A percentile compares a stretch with the other conserved stretches of the same genome.
phyloP scores from a whole-genome alignment of 352 stramenopile genomes.

The Phytophthora brassicae region DNA sequence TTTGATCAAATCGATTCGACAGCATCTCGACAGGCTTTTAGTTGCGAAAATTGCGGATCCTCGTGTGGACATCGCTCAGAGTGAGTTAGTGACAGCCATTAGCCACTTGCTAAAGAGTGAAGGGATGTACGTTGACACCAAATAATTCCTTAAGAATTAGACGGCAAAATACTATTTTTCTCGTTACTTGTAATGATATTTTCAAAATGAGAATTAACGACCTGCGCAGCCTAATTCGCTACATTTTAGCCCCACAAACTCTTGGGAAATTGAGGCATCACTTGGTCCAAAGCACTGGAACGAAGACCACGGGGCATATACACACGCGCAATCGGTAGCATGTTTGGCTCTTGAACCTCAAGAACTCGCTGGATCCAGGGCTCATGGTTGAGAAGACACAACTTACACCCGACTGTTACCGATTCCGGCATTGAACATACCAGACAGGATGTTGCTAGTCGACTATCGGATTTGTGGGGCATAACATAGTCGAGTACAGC shows the following conservation, averaged over 20 bases:
- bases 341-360: slow-evolving; percentile 5
- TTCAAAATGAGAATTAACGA: too few relatives aligned
- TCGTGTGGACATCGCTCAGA: slow-evolving; percentile 88
- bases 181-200: too few relatives aligned
- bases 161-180: background rate
- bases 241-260: slow-evolving; percentile 10
- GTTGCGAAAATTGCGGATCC: slow-evolving; percentile 94
- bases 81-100: slow-evolving; percentile 82
- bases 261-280: slow-evolving; percentile 1
- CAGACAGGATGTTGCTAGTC: slow-evolving; percentile 17
- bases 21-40: slow-evolving; percentile 93
- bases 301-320: slow-evolving; percentile 24
- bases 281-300: slow-evolving; percentile 18
- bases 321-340: slow-evolving; percentile 14
- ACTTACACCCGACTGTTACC: slow-evolving; percentile 9
- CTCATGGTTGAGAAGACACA: slow-evolving; percentile 4
- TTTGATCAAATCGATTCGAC: slow-evolving; percentile 94
- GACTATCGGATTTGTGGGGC: background rate
- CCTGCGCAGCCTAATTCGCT: too few relatives aligned
- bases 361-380: slow-evolving; percentile 12
- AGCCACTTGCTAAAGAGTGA: slow-evolving; percentile 78
- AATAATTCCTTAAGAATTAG: slow-evolving; percentile 3
- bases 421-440: slow-evolving; percentile 17
- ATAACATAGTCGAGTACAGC: slow-evolving; percentile 19
- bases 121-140: slow-evolving; percentile 54